These are phyloP conservation scores for Kodamaea sagamina DNA, from an alignment of 805 yeast species.

Conservation along the genomic window DNA sequence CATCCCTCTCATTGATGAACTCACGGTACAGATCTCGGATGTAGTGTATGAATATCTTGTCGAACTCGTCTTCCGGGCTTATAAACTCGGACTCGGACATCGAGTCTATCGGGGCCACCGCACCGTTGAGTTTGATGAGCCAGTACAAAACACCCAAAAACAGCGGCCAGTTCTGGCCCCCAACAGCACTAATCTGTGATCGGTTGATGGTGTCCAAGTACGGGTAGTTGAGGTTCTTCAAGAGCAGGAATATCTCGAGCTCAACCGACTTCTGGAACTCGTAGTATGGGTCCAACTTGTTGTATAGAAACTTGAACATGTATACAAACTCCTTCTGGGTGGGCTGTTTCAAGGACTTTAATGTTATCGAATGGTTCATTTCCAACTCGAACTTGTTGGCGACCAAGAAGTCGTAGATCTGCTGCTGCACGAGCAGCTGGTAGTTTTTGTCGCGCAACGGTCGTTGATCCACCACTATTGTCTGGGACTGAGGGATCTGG, in stretches of 20 bases:
- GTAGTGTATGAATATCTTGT: constrained; percentile 58
- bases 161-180: constrained; percentile 85
- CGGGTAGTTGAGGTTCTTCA: constrained; percentile 73
- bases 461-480: constrained; percentile 55
- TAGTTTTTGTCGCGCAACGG: constrained; percentile 74
- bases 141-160: constrained; percentile 83
- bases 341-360: constrained; percentile 68
- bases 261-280: constrained; percentile 68
- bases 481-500: constrained; percentile 9
- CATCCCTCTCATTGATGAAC: constrained; percentile 65
- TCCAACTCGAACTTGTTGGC: constrained; percentile 71
- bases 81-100: constrained; percentile 28
- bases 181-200: constrained; percentile 87
- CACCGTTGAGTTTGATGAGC: constrained; percentile 60
- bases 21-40: constrained; percentile 66
- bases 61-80: constrained; percentile 47
- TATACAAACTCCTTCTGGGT: constrained; percentile 83
- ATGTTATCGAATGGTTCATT: constrained; percentile 67
- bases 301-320: constrained; percentile 79
- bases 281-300: constrained; percentile 77
- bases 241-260: constrained; percentile 67
- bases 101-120: constrained; percentile 28
- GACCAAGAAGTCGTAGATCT: constrained; percentile 63
- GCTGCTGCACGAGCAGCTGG: constrained; percentile 65
- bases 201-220: constrained; percentile 77